Evolutionary conservation across 2,329 filamentous ascomycete genomes (phyloP).

Genomic region (Exophiala oligosperma): DNA sequence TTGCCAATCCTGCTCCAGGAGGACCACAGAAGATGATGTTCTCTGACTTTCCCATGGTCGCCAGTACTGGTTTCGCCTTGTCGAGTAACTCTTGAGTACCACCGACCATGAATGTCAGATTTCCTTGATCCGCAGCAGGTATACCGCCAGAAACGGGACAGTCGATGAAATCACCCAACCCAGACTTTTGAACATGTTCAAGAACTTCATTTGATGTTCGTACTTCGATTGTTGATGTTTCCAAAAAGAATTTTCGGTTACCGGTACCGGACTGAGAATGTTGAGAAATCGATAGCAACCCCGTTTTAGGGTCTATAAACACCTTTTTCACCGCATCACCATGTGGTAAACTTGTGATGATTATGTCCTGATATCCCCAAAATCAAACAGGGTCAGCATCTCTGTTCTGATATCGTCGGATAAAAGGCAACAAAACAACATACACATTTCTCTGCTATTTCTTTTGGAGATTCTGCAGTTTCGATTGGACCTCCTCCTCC

Average conservation of each 20-base stretch:
- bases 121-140: slow-evolving; percentile 51
- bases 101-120: slow-evolving; percentile 57
- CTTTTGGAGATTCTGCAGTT: slow-evolving; percentile 36
- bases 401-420: background rate
- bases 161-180: slow-evolving; percentile 52
- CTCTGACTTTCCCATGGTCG: slow-evolving; percentile 51
- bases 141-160: slow-evolving; percentile 55
- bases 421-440: background rate
- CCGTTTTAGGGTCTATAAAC: slow-evolving; percentile 48
- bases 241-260: slow-evolving; percentile 47
- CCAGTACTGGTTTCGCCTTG: slow-evolving; percentile 41
- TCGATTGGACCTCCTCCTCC: slow-evolving; percentile 33
- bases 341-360: slow-evolving; percentile 56
- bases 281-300: slow-evolving; percentile 33
- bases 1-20: slow-evolving; percentile 30
- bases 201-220: slow-evolving; percentile 49
- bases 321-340: slow-evolving; percentile 52
- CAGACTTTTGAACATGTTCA: slow-evolving; percentile 30
- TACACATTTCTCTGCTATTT: slow-evolving; percentile 40
- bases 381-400: background rate
- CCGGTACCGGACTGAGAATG: slow-evolving; percentile 29
- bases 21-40: slow-evolving; percentile 35
- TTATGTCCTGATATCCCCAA: slow-evolving; percentile 39
- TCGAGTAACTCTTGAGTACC: slow-evolving; percentile 54
- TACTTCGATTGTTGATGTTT: slow-evolving; percentile 58